Percentiles rank a stretch among this genome's conserved stretches.
These are phyloP conservation scores for Salvia miltiorrhiza DNA, from an alignment of 257 asterid genomes.

Conservation along the genomic window DNA sequence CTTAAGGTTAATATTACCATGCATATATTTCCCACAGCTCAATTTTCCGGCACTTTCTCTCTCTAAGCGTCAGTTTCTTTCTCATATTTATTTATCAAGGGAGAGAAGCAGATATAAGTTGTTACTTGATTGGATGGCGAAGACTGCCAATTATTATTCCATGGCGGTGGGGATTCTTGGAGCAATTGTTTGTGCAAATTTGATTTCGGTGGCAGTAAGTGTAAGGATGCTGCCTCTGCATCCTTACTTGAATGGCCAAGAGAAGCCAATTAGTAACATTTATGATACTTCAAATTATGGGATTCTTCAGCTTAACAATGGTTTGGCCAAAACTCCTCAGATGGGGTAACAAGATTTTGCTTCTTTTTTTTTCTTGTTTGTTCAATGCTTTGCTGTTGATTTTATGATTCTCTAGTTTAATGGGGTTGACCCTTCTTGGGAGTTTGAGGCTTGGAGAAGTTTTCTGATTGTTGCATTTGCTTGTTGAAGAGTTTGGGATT, in stretches of 20 bases:
- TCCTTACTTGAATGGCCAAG: slow-evolving; percentile 49
- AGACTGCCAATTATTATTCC: slow-evolving; percentile 14
- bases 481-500: not conserved
- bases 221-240: slow-evolving; percentile 47
- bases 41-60: not conserved
- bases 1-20: not conserved
- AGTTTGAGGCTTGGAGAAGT: not conserved
- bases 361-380: not conserved
- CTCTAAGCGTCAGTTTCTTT: not conserved
- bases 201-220: slow-evolving; percentile 34
- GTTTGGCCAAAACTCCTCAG: slow-evolving; percentile 79
- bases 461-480: not conserved
- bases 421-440: slow-evolving; percentile 11
- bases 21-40: not conserved
- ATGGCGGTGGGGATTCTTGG: slow-evolving; percentile 21
- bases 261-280: slow-evolving; percentile 37
- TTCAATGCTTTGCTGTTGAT: not conserved
- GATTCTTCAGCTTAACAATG: slow-evolving; percentile 65
- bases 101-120: not conserved
- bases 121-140: slow-evolving; percentile 30
- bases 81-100: not conserved
- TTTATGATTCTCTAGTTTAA: not conserved
- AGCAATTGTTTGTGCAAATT: slow-evolving; percentile 30
- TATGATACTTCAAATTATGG: slow-evolving; percentile 89
- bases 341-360: slow-evolving; percentile 63